A percentile compares a stretch with the other conserved stretches of the same genome.
Evolutionary conservation across 306 rosid genomes (phyloP).

Genomic region (Pyrus communis): DNA sequence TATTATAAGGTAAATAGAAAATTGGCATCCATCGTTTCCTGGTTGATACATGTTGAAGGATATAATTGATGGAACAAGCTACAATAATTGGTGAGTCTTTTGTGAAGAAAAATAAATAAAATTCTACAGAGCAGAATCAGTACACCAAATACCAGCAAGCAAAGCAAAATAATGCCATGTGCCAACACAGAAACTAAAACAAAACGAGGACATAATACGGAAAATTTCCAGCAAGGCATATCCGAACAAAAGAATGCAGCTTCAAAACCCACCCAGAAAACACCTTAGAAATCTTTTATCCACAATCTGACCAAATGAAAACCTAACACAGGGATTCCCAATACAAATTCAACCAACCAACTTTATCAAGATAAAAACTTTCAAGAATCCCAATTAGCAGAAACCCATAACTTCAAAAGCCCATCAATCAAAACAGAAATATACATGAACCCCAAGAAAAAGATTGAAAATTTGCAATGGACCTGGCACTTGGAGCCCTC

Average conservation of each 20-base stretch:
- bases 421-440: not conserved
- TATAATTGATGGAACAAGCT: not conserved
- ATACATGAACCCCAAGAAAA: not conserved
- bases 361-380: not conserved
- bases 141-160: not conserved
- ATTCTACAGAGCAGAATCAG: not conserved
- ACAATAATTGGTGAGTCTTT: not conserved
- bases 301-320: not conserved
- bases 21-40: not conserved
- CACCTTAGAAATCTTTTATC: not conserved
- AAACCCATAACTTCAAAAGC: not conserved
- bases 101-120: not conserved
- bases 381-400: not conserved
- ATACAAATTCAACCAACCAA: not conserved
- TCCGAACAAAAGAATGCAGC: not conserved
- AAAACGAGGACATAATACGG: not conserved
- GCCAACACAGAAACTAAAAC: not conserved
- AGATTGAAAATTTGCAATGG: not conserved
- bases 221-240: constrained; percentile 3
- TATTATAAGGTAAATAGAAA: not conserved
- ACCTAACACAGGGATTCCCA: not conserved
- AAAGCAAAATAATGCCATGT: not conserved
- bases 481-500: constrained; percentile 97
- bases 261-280: not conserved
- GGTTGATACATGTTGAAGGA: not conserved